Evolutionary conservation across 2,329 filamentous ascomycete genomes (phyloP), one percentile per base, ranked within the genome.

Genomic region (Colletotrichum sp.): DNA sequence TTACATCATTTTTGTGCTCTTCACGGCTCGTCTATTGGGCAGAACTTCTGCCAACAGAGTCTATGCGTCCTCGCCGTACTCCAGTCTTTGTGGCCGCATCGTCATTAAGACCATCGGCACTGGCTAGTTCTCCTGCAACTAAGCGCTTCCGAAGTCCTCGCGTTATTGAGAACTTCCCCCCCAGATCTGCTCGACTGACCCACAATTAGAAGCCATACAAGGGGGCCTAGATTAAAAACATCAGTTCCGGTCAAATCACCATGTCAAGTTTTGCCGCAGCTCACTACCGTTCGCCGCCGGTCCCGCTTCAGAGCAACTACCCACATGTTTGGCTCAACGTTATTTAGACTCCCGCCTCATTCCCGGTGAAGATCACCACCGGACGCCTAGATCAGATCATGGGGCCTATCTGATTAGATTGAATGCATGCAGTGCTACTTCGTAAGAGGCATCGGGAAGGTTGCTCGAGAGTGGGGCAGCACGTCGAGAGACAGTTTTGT

Each of bases 271-370:
- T 59, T 59, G 2, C 55, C 2, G 55, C 55, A 10, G 6, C 55
- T 21, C 55, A 0, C 55, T 18, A 16, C 13, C 24, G 2, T 59
- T 59, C 24, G 26, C 24, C 24, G 26, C 21, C 18, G 3, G 30
- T 63, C 3, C 12, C 59, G 30, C 55, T 24, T 24, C 6, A 59
- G 15, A 1, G 10, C 26, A 15, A 39, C 24, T n/a, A 39, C 60
- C 69, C 60, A 59, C 59, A 39, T n/a, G 18, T n/a, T 24, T 68
- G 24, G 52, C 26, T 67, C 34, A 13, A 67, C n/a, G 34, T 67
- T 72, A 67, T 52, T 72, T 21, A 12, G 70, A 52, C 15, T 72
- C 36, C 70, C 34, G 70, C 65, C 6, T 43, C 30, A n/a, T 52
- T 6, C 43, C 34, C 70, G 70, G 63, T 7, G 7, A 3, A 67